Percentiles rank a stretch among this genome's conserved stretches.
phyloP scores from a whole-genome alignment of 345 rosid genomes.

The Brassica cretica region DNA sequence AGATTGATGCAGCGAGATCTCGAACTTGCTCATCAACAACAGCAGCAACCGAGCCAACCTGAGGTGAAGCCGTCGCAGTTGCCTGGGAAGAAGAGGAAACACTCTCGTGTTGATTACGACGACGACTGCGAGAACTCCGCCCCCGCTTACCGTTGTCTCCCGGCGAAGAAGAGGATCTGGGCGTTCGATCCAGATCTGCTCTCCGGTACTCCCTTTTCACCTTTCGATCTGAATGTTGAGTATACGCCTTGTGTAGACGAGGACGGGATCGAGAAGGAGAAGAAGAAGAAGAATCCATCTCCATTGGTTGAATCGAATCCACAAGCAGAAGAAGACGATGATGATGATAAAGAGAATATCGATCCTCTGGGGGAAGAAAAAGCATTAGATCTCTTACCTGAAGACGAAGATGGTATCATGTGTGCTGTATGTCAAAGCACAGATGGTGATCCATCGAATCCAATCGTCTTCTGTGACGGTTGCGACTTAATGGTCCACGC shows the following conservation, averaged over 20 bases:
- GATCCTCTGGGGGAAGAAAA: constrained; percentile 21
- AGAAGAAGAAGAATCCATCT: background rate
- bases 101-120: constrained; percentile 41
- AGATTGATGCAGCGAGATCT: constrained; percentile 50
- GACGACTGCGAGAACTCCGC: background rate
- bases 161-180: constrained; percentile 87
- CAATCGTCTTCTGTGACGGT: constrained; percentile 94
- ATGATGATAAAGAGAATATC: constrained; percentile 33
- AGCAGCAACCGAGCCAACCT: constrained; percentile 36
- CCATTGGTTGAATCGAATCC: constrained; percentile 21
- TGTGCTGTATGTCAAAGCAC: constrained; percentile 90
- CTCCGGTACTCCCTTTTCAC: constrained; percentile 46
- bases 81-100: constrained; percentile 84
- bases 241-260: constrained; percentile 46
- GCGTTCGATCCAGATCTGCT: constrained; percentile 62
- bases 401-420: constrained; percentile 69
- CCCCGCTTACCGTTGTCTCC: constrained; percentile 46
- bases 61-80: constrained; percentile 42
- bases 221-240: constrained; percentile 78
- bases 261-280: constrained; percentile 22
- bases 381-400: background rate
- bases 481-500: constrained; percentile 94
- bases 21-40: constrained; percentile 27
- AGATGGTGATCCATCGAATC: constrained; percentile 87
- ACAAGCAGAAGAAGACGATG: constrained; percentile 5